These are phyloP conservation scores for Vachellia pachyceras DNA, from an alignment of 306 rosid genomes.

Conservation along the genomic window DNA sequence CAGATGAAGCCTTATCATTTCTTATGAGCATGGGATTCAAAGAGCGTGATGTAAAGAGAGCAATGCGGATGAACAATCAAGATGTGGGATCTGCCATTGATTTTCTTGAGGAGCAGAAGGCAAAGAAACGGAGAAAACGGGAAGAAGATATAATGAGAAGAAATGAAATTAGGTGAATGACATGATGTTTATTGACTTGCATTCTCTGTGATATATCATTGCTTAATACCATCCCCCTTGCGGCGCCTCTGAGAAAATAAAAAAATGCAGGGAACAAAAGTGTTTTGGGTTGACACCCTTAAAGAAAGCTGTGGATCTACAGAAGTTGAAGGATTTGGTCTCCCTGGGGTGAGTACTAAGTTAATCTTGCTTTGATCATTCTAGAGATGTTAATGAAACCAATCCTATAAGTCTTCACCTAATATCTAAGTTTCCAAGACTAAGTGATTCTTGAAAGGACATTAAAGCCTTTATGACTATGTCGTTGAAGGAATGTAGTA, in stretches of 20 bases:
- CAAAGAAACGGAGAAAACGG: slow-evolving; percentile 55
- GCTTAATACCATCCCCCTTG: slow-evolving; percentile 31
- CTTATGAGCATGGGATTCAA: slow-evolving; percentile 87
- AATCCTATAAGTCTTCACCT: not conserved
- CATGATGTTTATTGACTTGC: slow-evolving; percentile 29
- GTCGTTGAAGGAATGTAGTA: not conserved
- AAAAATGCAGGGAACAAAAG: slow-evolving; percentile 81
- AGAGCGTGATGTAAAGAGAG: slow-evolving; percentile 77
- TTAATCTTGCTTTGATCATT: slow-evolving; percentile 11
- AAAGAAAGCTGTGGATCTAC: slow-evolving; percentile 84
- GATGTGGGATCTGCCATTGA: slow-evolving; percentile 81
- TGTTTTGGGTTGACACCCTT: slow-evolving; percentile 70
- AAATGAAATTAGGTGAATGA: slow-evolving; percentile 67
- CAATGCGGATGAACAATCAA: slow-evolving; percentile 88
- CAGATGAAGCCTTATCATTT: slow-evolving; percentile 83
- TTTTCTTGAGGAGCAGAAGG: slow-evolving; percentile 78
- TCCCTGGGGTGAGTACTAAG: slow-evolving; percentile 68
- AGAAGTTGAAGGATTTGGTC: slow-evolving; percentile 70
- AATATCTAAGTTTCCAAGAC: not conserved
- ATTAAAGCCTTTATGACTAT: not conserved
- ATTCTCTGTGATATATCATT: slow-evolving; percentile 6
- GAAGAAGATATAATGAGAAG: slow-evolving; percentile 66
- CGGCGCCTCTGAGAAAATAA: not conserved
- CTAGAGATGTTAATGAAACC: not conserved
- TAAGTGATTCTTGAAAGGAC: not conserved